Evolutionary conservation across 208 protist species (phyloP).

Genomic region (Leishmania guyanensis): DNA sequence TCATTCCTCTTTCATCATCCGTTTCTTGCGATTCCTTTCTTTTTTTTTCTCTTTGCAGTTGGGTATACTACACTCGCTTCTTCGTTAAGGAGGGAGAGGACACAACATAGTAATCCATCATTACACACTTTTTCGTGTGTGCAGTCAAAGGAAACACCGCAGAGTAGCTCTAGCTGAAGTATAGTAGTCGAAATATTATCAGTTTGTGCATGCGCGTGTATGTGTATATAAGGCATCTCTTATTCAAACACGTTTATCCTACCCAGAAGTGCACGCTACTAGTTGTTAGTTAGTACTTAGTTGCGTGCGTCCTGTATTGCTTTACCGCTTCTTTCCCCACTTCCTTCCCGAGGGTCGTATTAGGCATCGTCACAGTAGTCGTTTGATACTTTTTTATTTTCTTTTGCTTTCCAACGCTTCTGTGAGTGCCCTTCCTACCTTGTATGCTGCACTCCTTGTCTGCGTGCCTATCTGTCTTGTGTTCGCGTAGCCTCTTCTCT

Average conservation of each 20-base stretch:
- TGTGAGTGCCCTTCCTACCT: neutral
- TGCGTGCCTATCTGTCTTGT: neutral
- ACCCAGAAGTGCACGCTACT: neutral
- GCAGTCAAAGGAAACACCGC: no score
- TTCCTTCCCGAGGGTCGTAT: neutral
- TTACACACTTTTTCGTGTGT: neutral
- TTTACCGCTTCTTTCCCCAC: neutral
- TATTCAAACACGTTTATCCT: neutral
- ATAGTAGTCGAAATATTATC: neutral
- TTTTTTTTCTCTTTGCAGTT: neutral
- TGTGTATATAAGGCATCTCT: neutral
- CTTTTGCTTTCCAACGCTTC: neutral
- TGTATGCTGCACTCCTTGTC: neutral
- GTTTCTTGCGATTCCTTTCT: neutral
- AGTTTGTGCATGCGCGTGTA: neutral
- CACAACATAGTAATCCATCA: neutral
- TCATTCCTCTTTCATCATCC: neutral
- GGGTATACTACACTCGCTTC: neutral
- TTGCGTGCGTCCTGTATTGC: neutral
- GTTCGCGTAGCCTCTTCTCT: neutral
- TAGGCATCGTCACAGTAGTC: no score
- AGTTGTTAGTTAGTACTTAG: neutral
- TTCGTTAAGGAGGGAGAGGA: slow-evolving; percentile 2
- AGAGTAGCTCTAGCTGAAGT: no score
- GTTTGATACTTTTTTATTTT: neutral